Evolutionary conservation across 257 asterid species (phyloP).

Genomic region (Solanum habrochaites): DNA sequence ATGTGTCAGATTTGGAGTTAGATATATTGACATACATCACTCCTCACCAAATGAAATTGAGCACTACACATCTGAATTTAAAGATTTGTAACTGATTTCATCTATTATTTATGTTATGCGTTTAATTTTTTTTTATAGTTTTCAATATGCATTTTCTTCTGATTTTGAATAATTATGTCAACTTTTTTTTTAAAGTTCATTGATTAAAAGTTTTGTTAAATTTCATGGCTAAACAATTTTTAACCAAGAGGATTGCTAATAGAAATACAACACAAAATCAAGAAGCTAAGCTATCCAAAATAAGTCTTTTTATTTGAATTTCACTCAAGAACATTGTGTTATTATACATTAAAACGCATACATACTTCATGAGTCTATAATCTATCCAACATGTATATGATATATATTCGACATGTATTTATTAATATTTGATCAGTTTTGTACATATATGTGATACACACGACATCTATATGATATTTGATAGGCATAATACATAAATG

Average conservation of each 20-base stretch:
- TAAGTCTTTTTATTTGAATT: too few species aligned
- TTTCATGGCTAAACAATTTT: not conserved
- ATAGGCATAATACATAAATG: too few species aligned
- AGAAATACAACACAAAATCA: not conserved
- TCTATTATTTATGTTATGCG: too few species aligned
- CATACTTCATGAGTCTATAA: not conserved
- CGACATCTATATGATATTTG: not conserved
- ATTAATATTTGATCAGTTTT: too few species aligned
- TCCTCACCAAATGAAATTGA: not conserved
- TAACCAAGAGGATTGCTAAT: too few species aligned
- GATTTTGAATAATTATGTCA: too few species aligned
- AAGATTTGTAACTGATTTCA: not conserved
- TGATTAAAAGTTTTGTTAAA: not conserved
- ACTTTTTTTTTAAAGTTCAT: not conserved
- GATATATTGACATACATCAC: not conserved
- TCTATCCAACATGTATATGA: not conserved
- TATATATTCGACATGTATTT: too few species aligned
- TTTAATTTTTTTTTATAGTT: too few species aligned
- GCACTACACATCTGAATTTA: too few species aligned
- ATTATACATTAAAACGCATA: too few species aligned
- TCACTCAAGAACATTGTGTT: not conserved
- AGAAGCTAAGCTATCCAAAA: not conserved
- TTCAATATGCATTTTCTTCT: not conserved
- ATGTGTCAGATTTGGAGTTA: not conserved
- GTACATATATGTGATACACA: not conserved